A percentile compares a stretch with the other conserved stretches of the same genome.
These are phyloP conservation scores for Pseudofabraea citricarpa DNA, from an alignment of 2,329 filamentous ascomycete species.

Conservation along the genomic window DNA sequence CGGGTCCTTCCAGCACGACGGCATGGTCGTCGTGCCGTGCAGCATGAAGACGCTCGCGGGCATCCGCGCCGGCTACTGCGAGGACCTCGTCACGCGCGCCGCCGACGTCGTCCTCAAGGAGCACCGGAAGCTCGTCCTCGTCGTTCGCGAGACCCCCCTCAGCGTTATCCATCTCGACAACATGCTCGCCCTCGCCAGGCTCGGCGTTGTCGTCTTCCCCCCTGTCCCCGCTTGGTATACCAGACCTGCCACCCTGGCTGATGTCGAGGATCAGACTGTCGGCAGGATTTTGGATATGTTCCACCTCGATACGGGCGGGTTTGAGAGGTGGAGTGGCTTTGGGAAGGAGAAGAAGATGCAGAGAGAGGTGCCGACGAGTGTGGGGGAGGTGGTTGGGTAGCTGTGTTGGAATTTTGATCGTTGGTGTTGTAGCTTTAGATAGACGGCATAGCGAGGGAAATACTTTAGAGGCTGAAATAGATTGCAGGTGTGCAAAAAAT, in stretches of 20 bases:
- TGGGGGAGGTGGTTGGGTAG: no score
- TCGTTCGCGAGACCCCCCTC: conserved; percentile 36
- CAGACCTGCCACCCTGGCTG: conserved; percentile 32
- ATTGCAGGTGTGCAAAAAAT: no score
- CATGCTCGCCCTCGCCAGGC: conserved; percentile 34
- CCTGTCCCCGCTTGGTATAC: conserved; percentile 41
- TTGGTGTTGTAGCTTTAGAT: no score
- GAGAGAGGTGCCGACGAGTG: no score
- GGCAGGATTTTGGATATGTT: conserved; percentile 42
- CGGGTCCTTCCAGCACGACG: conserved; percentile 21
- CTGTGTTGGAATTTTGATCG: no score
- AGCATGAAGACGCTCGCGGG: conserved; percentile 42
- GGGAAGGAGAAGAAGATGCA: conserved; percentile 9
- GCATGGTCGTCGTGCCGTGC: conserved; percentile 44
- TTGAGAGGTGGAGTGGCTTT: conserved; percentile 33
- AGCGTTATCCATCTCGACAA: conserved; percentile 32
- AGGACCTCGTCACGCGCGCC: conserved; percentile 39
- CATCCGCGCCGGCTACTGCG: conserved; percentile 34
- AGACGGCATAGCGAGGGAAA: no score
- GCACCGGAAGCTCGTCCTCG: conserved; percentile 32
- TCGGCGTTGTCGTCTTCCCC: conserved; percentile 39
- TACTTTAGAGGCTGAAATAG: no score
- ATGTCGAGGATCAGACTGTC: conserved; percentile 39
- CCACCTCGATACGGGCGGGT: conserved; percentile 34
- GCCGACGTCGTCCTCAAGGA: conserved; percentile 44